Base-by-base conservation (phyloP, 2,329 filamentous ascomycete genomes). In the Trichoderma guizhouense region DNA sequence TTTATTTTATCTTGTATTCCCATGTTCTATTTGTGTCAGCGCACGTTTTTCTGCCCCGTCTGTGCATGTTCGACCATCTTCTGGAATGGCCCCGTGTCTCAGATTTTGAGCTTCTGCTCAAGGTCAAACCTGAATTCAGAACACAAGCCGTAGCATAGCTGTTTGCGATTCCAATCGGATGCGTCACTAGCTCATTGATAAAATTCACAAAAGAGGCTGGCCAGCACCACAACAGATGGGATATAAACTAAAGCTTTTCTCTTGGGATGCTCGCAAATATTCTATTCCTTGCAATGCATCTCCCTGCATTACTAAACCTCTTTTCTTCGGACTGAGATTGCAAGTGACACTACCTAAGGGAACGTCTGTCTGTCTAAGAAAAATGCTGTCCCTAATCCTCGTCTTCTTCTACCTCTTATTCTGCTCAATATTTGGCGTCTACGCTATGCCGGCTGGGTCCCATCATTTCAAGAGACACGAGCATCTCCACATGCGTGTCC, bases 381-480 rank as follows among this genome's bases (percentile, higher is more conserved):
- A 55, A 61, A 30, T 70, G 68, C 12, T 70, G 57, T 62, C 68
- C 15, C 7, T 67, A 18, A 43, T 73, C 7, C 73, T 77, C 32
- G 71, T 75, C 39, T 74, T 72, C 57, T 28, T 76, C 12, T 53
- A 74, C 71, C 64, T 78, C 34, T 74, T 78, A 15, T 72, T 75
- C 47, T 58, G 77, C 36, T 77, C 77, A 73, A 72, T 75, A 51
- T 71, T 76, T 18, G 67, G 74, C 28, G 69, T 76, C 2, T 69
- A 78, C 26, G 78, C 78, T 21, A 77, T 76, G 30, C 78, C 78
- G 21, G 57, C 32, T 24, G 58, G 24, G 15, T 51, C 58, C 4
- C 32, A 18, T 39, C 26, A 24, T 12, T 53, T 53, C 43, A 62
- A 51, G 24, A 63, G 68, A 55, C 68, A 63, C 30, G 68, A 51